Conservation (phyloP, 257 asterid species). For the Rhazya stricta region DNA sequence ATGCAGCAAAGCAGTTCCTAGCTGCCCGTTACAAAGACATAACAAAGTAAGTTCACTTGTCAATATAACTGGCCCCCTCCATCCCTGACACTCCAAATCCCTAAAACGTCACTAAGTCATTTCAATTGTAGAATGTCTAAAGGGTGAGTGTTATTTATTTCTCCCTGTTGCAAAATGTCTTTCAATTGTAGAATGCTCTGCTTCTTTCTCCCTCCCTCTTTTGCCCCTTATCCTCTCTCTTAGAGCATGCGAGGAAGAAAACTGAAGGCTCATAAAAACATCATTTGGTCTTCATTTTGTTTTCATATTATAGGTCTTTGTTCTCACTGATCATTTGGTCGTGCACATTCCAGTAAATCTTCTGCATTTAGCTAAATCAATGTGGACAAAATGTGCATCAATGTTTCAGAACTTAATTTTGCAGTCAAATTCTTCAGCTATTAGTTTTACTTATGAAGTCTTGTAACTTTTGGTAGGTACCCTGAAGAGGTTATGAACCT, state of each 20-base stretch:
- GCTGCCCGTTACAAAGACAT: slow-evolving; percentile 77
- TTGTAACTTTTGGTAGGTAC: slow-evolving; percentile 39
- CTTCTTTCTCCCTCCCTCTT: not conserved
- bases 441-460: slow-evolving; percentile 1
- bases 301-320: not conserved
- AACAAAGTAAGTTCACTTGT: slow-evolving; percentile 50
- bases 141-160: not conserved
- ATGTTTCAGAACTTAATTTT: not conserved
- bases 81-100: not conserved
- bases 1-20: slow-evolving; percentile 79
- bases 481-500: slow-evolving; percentile 79
- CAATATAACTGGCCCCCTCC: not conserved
- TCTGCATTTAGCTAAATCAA: not conserved
- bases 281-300: not conserved
- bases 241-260: not conserved
- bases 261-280: not conserved
- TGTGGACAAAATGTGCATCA: not conserved
- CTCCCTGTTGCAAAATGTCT: not conserved
- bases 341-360: not conserved
- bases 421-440: not conserved
- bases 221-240: not conserved
- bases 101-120: not conserved
- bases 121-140: not conserved
- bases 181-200: not conserved
- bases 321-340: not conserved